A percentile compares a stretch with the other conserved stretches of the same genome.
These are phyloP conservation scores for Coemansia aciculifera DNA, from an alignment of 192 early-diverging fungal species.

Conservation along the genomic window DNA sequence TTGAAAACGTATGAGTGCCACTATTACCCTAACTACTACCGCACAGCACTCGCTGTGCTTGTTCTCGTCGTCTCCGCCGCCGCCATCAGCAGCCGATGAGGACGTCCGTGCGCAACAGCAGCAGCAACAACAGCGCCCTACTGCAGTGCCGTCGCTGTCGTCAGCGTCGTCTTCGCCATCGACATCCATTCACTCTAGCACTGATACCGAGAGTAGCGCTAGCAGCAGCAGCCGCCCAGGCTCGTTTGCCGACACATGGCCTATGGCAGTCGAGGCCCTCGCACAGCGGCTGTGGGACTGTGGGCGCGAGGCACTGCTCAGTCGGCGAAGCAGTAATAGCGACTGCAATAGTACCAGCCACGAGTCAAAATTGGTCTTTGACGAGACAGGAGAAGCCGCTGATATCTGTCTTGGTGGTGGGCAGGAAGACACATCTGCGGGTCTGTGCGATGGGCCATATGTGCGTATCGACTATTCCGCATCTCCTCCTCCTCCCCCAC, in stretches of 20 bases:
- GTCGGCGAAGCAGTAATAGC: conserved; percentile 14
- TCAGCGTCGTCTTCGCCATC: neutral
- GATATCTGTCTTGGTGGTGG: neutral
- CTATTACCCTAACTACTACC: conserved; percentile 19
- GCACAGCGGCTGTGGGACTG: conserved; percentile 40
- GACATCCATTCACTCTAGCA: neutral
- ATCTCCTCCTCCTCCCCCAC: neutral
- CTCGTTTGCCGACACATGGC: conserved; percentile 23
- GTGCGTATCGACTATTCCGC: conserved; percentile 27
- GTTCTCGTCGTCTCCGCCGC: conserved; percentile 18
- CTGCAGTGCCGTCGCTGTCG: conserved; percentile 8
- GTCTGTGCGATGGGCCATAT: conserved; percentile 41
- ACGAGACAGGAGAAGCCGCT: neutral
- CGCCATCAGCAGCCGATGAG: neutral
- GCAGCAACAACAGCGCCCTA: neutral
- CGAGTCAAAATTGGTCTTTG: conserved; percentile 13
- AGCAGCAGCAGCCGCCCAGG: neutral
- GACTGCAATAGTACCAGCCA: neutral
- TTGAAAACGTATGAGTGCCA: conserved; percentile 14
- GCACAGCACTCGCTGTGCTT: conserved; percentile 24
- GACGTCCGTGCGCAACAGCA: neutral
- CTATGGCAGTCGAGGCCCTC: conserved; percentile 28
- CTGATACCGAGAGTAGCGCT: neutral
- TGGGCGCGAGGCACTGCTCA: conserved; percentile 16
- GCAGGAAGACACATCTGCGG: neutral